Evolutionary conservation across 164 flowering plant species (phyloP).

Genomic region (Tetrastigma voinierianum): DNA sequence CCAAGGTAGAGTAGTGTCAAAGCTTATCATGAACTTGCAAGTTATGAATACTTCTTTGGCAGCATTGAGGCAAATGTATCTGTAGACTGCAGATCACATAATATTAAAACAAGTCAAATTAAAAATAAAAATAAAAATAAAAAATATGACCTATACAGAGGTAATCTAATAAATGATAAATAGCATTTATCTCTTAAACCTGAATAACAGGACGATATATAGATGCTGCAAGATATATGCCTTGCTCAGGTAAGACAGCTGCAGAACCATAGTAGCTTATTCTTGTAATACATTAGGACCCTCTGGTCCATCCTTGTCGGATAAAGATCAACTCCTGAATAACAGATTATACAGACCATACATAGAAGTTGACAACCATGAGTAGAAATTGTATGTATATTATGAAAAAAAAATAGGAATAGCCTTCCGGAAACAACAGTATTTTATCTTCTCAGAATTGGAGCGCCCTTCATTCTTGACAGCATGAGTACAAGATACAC

Average conservation of each 20-base stretch:
- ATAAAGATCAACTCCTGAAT: slow-evolving; percentile 66
- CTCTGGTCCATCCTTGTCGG: slow-evolving; percentile 90
- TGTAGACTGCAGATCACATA: slow-evolving; percentile 72
- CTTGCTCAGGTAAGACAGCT: slow-evolving; percentile 93
- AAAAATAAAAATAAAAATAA: no score
- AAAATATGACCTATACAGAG: neutral
- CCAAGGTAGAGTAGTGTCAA: neutral
- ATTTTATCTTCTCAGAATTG: no score
- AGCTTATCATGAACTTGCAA: slow-evolving; percentile 44
- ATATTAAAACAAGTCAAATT: slow-evolving; percentile 9
- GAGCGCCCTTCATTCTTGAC: no score
- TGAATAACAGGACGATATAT: slow-evolving; percentile 89
- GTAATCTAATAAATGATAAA: slow-evolving; percentile 1
- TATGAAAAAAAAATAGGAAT: no score
- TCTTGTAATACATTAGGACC: slow-evolving; percentile 77
- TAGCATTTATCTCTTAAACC: slow-evolving; percentile 41
- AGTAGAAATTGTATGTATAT: neutral
- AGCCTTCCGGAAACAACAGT: no score
- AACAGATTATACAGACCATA: neutral
- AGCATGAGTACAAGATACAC: no score
- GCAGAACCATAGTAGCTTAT: slow-evolving; percentile 99
- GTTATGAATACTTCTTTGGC: slow-evolving; percentile 83
- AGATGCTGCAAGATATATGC: slow-evolving; percentile 94
- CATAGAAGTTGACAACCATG: neutral
- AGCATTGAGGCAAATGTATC: slow-evolving; percentile 85